Base-by-base conservation (phyloP, 352 stramenopile genomes). In the Globisporangium splendens region DNA sequence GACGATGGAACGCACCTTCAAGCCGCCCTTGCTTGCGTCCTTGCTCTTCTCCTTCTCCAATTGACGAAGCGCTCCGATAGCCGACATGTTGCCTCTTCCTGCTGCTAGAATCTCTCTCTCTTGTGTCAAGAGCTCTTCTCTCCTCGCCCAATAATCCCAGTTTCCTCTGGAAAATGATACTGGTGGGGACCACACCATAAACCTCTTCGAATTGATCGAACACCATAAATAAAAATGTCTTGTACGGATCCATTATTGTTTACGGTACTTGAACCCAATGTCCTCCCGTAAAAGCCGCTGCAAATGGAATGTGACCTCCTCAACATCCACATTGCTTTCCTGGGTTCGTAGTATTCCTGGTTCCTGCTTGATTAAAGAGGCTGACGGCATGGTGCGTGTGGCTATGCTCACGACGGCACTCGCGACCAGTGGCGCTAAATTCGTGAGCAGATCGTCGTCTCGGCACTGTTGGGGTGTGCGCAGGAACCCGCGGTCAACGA, bases 1-100 rank as follows among this genome's bases (percentile, higher is more conserved):
- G 8, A 5, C 15, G 10, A 4, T 18, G 13, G 48, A 41, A 24
- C 58, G 20, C 39, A 89, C 78, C 77, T 83, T 88, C 24, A 89
- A 50, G 50, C 80, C 72, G 35, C 62, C 63, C 31, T 88, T 86
- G 59, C 77, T 76, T 4, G 73, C 58, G 49, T 72, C 75, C 69
- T 92, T 80, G 68, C 63, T 85, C 68, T 91, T 90, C 67, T 91
- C 75, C 71, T 93, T 91, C 70, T 93, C 85, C 43, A 95, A 74
- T 58, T 95, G 72, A 55, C 83, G 82, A 59, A 95, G 69, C 63
- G 79, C 79, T 69, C 79, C 77, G 57, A 94, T 92, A 48, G 82
- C 83, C 68, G 84, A 92, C 84, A 94, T 94, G 54, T 46, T 85
- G 58, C 33, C 50, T 22, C 13, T 50, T 60, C 42, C 41, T 63